A percentile compares a stretch with the other conserved stretches of the same genome.
phyloP scores from a whole-genome alignment of 2,329 filamentous ascomycete genomes.

The Stagonosporopsis rhizophila region DNA sequence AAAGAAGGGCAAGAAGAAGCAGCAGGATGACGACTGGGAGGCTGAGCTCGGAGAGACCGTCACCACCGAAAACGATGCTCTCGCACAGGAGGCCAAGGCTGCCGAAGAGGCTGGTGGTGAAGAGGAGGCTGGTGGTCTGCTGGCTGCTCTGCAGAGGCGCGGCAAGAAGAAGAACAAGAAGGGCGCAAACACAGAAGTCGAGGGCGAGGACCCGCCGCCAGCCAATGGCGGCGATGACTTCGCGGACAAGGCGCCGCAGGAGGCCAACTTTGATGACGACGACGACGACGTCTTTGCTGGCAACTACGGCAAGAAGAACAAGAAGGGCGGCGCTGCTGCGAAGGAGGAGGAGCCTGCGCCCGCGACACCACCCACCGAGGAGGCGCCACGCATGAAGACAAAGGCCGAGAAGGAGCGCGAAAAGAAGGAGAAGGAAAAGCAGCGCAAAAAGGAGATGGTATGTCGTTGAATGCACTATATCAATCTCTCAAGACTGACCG shows the following conservation, averaged over 20 bases:
- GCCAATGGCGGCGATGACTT: slow-evolving; percentile 55
- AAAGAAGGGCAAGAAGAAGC: slow-evolving; percentile 90
- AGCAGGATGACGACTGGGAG: slow-evolving; percentile 94
- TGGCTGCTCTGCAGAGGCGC: slow-evolving; percentile 61
- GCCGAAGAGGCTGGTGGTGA: slow-evolving; percentile 51
- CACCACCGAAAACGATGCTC: slow-evolving; percentile 64
- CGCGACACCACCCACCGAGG: slow-evolving; percentile 36
- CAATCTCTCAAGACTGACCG: background rate
- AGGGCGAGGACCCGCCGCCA: slow-evolving; percentile 66
- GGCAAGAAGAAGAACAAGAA: slow-evolving; percentile 86
- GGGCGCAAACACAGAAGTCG: slow-evolving; percentile 70
- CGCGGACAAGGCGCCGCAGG: slow-evolving; percentile 74
- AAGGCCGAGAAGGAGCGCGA: slow-evolving; percentile 99
- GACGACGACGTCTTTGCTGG: slow-evolving; percentile 82
- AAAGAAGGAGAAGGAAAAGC: slow-evolving; percentile 98
- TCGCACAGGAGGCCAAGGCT: slow-evolving; percentile 44
- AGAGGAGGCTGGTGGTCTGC: slow-evolving; percentile 57
- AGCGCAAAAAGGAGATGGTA: slow-evolving; percentile 97
- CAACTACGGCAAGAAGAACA: slow-evolving; percentile 73
- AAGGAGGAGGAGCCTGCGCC: slow-evolving; percentile 50
- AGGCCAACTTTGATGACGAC: slow-evolving; percentile 69
- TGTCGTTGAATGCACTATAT: slow-evolving; percentile 22
- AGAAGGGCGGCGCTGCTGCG: slow-evolving; percentile 58
- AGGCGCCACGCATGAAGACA: slow-evolving; percentile 71
- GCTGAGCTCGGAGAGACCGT: slow-evolving; percentile 83